Base-by-base conservation (phyloP, 2,329 filamentous ascomycete species). In the Claviceps sorghi region DNA sequence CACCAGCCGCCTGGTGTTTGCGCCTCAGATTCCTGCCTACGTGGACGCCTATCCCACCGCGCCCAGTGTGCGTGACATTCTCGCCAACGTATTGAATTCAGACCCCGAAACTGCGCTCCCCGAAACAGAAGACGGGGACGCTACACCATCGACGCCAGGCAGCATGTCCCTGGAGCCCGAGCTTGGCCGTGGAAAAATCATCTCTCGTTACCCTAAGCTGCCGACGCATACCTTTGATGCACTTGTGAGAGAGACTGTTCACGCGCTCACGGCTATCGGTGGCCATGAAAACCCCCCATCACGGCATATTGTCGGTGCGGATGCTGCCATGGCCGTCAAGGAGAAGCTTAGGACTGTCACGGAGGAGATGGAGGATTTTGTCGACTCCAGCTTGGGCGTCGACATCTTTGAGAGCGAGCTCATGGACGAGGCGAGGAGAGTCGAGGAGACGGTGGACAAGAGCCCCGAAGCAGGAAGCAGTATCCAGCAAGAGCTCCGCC, bases 331-430 rank as follows among this genome's bases (percentile, higher is more conserved):
- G 6, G 86, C 86, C 42, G 91, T 97, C 41, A 94, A 91, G 66
- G 93, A 97, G 69, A 97, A 97, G 70, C 72, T 98, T 52, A 95
- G 94, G 72, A 96, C 89, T 2, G 88, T 96, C 2, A 95, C 88
- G 57, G 90, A 97, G 65, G 93, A 97, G 70, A 71, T 97, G 53
- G 93, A 97, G 66, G 93, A 97, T 59, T 97, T 97, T 67, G 84
- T 95, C 30, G 88, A 95, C 60, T 84, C 89, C 29, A 96, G 89
- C 61, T 76, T 85, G 58, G 84, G 87, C 0, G 89, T 93, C 17
- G 90, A 95, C 65, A 86, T 88, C 30, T 79, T 78, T 55, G 76
- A 80, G 43, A 77, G 70, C 59, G 75, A 78, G 62, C 63, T 79
- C 38, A 74, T 73, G 55, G 68, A 67, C 2, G 76, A 79, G 61